Percentiles rank a stretch among this genome's conserved stretches.
Evolutionary conservation across 306 rosid genomes (phyloP).

Genomic region (Dalbergia cochinchinensis): DNA sequence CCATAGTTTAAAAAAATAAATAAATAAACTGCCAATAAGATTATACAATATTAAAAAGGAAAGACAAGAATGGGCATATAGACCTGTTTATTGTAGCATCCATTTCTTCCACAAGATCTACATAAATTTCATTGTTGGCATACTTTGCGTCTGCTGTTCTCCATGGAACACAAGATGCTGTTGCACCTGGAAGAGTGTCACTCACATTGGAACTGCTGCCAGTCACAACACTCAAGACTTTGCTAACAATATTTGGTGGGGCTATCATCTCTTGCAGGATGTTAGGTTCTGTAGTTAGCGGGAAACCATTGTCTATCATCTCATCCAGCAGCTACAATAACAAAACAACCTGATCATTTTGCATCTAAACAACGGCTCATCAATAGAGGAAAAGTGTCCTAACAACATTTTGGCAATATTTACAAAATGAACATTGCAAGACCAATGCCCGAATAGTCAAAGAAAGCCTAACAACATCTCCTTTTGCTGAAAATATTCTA

Average conservation of each 20-base stretch:
- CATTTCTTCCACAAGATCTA: constrained; percentile 93
- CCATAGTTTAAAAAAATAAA: not conserved
- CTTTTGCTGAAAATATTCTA: constrained; percentile 7
- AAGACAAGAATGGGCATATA: constrained; percentile 36
- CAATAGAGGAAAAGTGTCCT: not conserved
- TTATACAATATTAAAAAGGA: constrained; percentile 34
- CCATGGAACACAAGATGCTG: constrained; percentile 88
- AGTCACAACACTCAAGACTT: constrained; percentile 89
- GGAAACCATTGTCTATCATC: constrained; percentile 99
- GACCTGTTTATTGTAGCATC: constrained; percentile 88
- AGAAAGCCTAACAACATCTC: constrained; percentile 2
- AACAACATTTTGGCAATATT: constrained; percentile 33
- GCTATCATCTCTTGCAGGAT: constrained; percentile 95
- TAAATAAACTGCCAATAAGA: not conserved
- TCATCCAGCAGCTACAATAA: constrained; percentile 89
- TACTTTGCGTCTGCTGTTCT: constrained; percentile 76
- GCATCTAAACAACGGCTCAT: constrained; percentile 22
- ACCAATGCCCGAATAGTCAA: not conserved
- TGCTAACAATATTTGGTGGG: constrained; percentile 91
- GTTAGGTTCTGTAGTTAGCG: constrained; percentile 92
- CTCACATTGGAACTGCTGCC: constrained; percentile 92
- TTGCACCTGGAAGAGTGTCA: constrained; percentile 86
- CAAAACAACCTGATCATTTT: constrained; percentile 27
- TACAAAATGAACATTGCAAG: not conserved
- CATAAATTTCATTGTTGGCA: constrained; percentile 84